Base-by-base conservation (phyloP, 441 rosid genomes). In the Gossypium lobatum region DNA sequence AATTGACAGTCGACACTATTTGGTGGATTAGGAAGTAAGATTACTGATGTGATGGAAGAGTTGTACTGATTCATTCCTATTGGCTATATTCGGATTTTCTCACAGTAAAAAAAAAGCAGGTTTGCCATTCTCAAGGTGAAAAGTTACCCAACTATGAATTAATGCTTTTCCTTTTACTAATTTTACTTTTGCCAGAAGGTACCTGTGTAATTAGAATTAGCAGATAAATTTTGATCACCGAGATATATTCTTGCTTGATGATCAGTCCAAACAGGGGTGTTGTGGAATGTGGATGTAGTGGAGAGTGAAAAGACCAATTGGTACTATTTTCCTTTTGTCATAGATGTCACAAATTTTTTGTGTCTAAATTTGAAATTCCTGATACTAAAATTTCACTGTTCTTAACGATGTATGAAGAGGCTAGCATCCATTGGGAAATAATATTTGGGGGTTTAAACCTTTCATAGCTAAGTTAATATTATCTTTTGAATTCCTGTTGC, bases 11-110 rank as follows among this genome's bases (percentile, higher is more conserved):
- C 0, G 28, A 39, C 68, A 39, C 68, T 64, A 18, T 17, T 64
- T 17, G 68, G 52, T 64, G 68, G 68, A 64, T 64, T 18, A 64
- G 69, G 53, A 45, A 39, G 53, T 34, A 39, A 50, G 28, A 16
- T 64, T 39, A 31, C 17, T 39, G 25, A 64, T 64, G 53, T 18
- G 28, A 63, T 64, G 52, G 26, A 64, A 28, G 11, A n/a, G 45
- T 3, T 28, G 7, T 11, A n/a, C 20, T 28, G 34, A 10, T 57
- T 58, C 62, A 23, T 58, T 23, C 16, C 16, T 58, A 11, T 58
- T 58, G 31, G 6, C 62, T 21, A 4, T 6, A 58, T 58, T 10
- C 45, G 65, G 65, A 39, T 14, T 28, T 61, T 61, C 34, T 9
- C 65, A 60, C 65, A 25, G 18, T 25, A 17, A 4, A 37, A 37